Percentiles rank a stretch among this genome's conserved stretches.
Conservation (phyloP, 768 basidiomycete genomes). For the Amanita pseudoporphyria region DNA sequence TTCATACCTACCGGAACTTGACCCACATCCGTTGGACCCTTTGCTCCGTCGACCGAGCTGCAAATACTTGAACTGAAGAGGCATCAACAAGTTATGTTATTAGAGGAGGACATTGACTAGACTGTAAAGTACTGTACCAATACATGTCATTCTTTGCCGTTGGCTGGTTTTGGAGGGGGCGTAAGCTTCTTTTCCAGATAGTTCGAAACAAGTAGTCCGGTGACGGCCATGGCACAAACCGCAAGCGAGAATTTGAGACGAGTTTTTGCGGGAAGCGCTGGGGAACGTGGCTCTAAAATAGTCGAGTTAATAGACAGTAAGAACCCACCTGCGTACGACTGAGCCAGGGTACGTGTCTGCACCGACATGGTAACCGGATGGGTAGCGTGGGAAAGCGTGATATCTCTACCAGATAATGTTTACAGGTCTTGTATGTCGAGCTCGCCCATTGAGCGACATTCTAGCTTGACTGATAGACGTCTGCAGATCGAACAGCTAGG, state of each 20-base stretch:
- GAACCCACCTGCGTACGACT: constrained; percentile 29
- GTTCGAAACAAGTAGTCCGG: constrained; percentile 40
- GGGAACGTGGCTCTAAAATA: not conserved
- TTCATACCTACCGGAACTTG: constrained; percentile 17
- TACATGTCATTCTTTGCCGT: constrained; percentile 10
- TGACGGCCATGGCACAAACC: constrained; percentile 34
- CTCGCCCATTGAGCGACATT: constrained; percentile 1
- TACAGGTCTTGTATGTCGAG: constrained; percentile 59
- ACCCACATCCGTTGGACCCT: constrained; percentile 27
- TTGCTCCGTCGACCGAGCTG: constrained; percentile 22
- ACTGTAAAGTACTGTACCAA: constrained; percentile 4
- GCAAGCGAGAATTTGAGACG: constrained; percentile 42
- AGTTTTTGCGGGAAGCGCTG: constrained; percentile 46
- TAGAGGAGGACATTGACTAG: constrained; percentile 1
- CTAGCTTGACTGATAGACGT: constrained; percentile 7
- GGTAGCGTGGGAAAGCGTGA: not conserved
- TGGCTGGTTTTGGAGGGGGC: too few relatives aligned
- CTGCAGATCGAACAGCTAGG: constrained; percentile 85
- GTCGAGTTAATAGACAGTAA: constrained; percentile 1
- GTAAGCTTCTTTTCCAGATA: constrained; percentile 37
- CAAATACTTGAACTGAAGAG: not conserved
- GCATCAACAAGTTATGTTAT: not conserved
- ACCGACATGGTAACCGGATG: too few relatives aligned
- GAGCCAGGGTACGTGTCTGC: constrained; percentile 23
- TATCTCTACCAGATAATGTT: constrained; percentile 43